Evolutionary conservation across 2,329 filamentous ascomycete species (phyloP).

Genomic region (Penicillium glabrum): DNA sequence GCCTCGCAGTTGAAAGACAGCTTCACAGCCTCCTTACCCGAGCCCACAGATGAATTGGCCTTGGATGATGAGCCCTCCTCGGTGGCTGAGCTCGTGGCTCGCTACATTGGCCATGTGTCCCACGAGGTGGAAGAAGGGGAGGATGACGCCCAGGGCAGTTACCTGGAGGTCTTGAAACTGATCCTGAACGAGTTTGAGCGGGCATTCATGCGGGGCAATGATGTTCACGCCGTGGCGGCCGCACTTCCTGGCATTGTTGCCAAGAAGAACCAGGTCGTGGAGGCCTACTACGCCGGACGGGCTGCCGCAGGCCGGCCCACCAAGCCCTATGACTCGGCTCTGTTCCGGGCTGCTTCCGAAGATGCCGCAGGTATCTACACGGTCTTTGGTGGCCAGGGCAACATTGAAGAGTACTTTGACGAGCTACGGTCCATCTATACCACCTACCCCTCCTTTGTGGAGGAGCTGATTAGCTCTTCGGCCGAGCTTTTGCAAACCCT

Average conservation of each 20-base stretch:
- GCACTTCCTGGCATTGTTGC: slow-evolving; percentile 82
- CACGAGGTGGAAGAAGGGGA: slow-evolving; percentile 89
- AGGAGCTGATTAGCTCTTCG: slow-evolving; percentile 76
- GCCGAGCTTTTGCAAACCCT: slow-evolving; percentile 86
- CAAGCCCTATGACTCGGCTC: slow-evolving; percentile 88
- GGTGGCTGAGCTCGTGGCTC: slow-evolving; percentile 83
- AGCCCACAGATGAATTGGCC: slow-evolving; percentile 93
- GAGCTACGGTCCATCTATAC: slow-evolving; percentile 88
- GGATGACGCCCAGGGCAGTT: slow-evolving; percentile 82
- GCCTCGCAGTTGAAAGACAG: slow-evolving; percentile 90
- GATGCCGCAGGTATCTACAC: slow-evolving; percentile 83
- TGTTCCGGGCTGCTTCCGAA: slow-evolving; percentile 84
- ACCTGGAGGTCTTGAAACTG: slow-evolving; percentile 88
- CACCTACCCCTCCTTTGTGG: slow-evolving; percentile 88
- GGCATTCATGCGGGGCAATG: slow-evolving; percentile 89
- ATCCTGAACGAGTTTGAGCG: slow-evolving; percentile 95
- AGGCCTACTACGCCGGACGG: slow-evolving; percentile 88
- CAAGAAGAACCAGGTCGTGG: slow-evolving; percentile 89
- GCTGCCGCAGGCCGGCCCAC: slow-evolving; percentile 80
- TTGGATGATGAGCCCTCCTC: slow-evolving; percentile 99
- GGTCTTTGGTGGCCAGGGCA: slow-evolving; percentile 95
- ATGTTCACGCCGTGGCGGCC: slow-evolving; percentile 87
- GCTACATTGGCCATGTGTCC: slow-evolving; percentile 89
- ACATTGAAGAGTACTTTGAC: slow-evolving; percentile 99
- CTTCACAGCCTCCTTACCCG: slow-evolving; percentile 80